Evolutionary conservation across 305 asterid species (phyloP).

Genomic region (Salvia sclarea): DNA sequence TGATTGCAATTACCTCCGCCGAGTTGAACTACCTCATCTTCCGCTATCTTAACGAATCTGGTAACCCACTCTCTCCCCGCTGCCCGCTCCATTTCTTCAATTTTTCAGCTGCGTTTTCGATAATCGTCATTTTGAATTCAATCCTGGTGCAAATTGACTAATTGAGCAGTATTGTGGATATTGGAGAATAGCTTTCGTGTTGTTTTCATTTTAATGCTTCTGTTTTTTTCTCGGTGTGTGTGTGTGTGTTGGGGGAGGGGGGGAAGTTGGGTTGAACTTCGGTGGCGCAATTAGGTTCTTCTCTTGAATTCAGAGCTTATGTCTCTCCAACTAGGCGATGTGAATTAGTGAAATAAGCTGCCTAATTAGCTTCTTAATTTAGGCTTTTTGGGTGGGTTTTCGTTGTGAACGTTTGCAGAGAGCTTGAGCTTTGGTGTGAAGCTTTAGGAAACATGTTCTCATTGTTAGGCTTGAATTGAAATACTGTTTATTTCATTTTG

Average conservation of each 20-base stretch:
- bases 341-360: neutral
- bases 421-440: conserved; percentile 21
- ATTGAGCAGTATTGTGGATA: conserved; percentile 3
- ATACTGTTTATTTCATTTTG: too few relatives aligned
- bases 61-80: conserved; percentile 36
- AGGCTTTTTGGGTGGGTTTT: too few relatives aligned
- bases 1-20: conserved; percentile 72
- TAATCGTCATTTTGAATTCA: neutral
- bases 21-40: conserved; percentile 90
- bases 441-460: too few relatives aligned
- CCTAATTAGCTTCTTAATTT: neutral
- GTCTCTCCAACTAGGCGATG: neutral
- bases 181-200: neutral
- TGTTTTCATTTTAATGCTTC: neutral
- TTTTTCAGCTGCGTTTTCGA: conserved; percentile 18
- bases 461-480: too few relatives aligned
- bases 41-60: conserved; percentile 96
- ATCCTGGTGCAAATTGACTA: conserved; percentile 16
- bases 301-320: conserved; percentile 17
- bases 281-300: conserved; percentile 1
- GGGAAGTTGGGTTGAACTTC: neutral
- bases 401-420: too few relatives aligned
- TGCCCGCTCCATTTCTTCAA: conserved; percentile 3
- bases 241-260: too few relatives aligned
- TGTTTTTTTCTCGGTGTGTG: too few relatives aligned